Conservation (phyloP, 164 flowering plant species). For the Vitis vinifera region ASM3070453v1 NC_081809.1:3564001-3564500, state of each 20-base stretch:
- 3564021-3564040: constrained; percentile 16
- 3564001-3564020: background rate
- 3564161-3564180: constrained; percentile 13
- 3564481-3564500: too few relatives aligned
- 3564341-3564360: constrained; percentile 8
- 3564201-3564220: constrained; percentile 8
- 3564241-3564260: constrained; percentile 14
- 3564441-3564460: too few relatives aligned
- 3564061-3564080: constrained; percentile 5
- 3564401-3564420: too few relatives aligned
- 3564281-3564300: constrained; percentile 12
- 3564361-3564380: constrained; percentile 9
- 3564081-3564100: background rate
- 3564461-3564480: too few relatives aligned
- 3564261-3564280: constrained; percentile 14
- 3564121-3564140: background rate
- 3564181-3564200: constrained; percentile 9
- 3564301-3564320: constrained; percentile 4
- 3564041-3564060: constrained; percentile 9
- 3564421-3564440: too few relatives aligned
- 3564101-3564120: background rate
- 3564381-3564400: constrained; percentile 2
- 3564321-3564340: background rate
- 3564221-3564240: constrained; percentile 4
- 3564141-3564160: background rate